Base-by-base conservation (phyloP, 768 basidiomycete genomes). In the Hericium rajendrae region DNA sequence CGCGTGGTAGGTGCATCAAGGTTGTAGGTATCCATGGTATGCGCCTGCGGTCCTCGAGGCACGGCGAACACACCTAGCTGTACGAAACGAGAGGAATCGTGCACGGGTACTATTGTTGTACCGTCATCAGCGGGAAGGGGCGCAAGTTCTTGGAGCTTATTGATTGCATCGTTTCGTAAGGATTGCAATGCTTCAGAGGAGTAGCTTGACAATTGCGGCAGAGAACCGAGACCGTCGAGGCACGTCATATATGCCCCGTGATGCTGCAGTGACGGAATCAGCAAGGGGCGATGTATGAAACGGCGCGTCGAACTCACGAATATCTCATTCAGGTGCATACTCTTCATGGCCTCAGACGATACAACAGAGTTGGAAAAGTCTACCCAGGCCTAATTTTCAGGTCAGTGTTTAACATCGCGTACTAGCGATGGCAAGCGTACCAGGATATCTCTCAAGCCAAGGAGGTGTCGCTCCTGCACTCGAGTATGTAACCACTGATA, bases 171-270 rank as follows among this genome's bases (percentile, higher is more conserved):
- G 3, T 68, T 68, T 64, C 82, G 86, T 51, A 97, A 73, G n/a
- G 71, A 67, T n/a, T 69, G 74, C 24, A 97, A 66, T 4, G 80
- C 77, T 3, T 79, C 75, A 15, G 67, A 68, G 1, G 91, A 83
- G 64, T 86, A 84, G 10, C 83, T 72, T 16, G 85, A 71, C 39
- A 86, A 70, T 67, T 88, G 88, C 51, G 90, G 85, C 16, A 92
- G 74, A 3, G 91, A 85, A 38, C 81, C 84, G 2, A 97, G 73
- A 39, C 94, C 94, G 67, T 99, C 97, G 18, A 98, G 73, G 65
- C 92, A 83, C 1, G 89, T 87, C 91, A 99, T 89, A 61, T 87
- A 83, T 0, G 94, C 94, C 4, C 89, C 94, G 66, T 99, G 92
- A 66, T 90, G 86, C 94, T 97, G 62, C 16, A 20, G 51, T 20